phyloP scores from a whole-genome alignment of 257 asterid genomes.

The Asclepias syriaca region DNA sequence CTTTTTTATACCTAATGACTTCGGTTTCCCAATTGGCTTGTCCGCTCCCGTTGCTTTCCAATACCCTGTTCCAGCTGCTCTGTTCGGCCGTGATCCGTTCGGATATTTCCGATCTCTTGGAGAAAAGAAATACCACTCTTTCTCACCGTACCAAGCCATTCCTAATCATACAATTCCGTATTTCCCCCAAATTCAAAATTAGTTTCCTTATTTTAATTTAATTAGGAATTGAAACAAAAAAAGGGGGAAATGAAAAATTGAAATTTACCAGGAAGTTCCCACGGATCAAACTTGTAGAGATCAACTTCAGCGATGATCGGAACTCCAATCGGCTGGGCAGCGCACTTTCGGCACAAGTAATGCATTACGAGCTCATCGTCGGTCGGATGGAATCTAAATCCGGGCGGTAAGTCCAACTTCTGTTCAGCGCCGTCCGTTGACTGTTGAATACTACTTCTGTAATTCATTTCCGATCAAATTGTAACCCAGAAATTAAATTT shows the following conservation, averaged over 20 bases:
- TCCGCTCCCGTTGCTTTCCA: conserved; percentile 86
- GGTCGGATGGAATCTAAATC: conserved; percentile 41
- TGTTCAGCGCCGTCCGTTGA: conserved; percentile 1
- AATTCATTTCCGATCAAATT: not conserved
- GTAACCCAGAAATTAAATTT: not conserved
- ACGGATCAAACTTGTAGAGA: conserved; percentile 73
- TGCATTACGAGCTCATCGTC: conserved; percentile 38
- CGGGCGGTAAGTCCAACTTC: conserved; percentile 30
- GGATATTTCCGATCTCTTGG: conserved; percentile 74
- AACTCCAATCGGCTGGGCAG: conserved; percentile 33
- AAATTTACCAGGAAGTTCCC: conserved; percentile 62
- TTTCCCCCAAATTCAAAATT: not conserved
- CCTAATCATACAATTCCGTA: conserved; percentile 18
- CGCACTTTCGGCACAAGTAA: conserved; percentile 43
- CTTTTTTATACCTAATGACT: conserved; percentile 50
- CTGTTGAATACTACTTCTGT: conserved; percentile 2
- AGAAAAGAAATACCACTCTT: conserved; percentile 67
- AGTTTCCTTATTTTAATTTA: no score
- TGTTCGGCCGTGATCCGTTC: conserved; percentile 64
- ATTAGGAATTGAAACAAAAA: no score
- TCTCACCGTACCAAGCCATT: conserved; percentile 58
- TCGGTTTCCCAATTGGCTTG: conserved; percentile 66
- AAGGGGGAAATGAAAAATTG: not conserved
- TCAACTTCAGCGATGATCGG: conserved; percentile 67
- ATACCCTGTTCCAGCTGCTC: conserved; percentile 60